Evolutionary conservation across 2,329 filamentous ascomycete species (phyloP).

Genomic region (Ophiostoma sp.): DNA sequence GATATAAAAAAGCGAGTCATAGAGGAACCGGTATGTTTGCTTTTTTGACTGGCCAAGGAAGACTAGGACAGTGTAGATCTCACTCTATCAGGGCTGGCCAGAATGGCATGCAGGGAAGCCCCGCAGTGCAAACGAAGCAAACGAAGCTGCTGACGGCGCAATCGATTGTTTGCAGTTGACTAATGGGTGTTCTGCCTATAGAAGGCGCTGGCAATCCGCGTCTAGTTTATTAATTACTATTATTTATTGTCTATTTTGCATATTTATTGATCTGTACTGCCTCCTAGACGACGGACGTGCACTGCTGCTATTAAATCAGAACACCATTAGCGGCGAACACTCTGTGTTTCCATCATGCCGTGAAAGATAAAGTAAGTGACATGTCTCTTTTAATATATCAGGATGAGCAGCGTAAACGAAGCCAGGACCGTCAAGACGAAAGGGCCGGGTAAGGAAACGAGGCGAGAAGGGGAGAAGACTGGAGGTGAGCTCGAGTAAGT

Average conservation of each 20-base stretch:
- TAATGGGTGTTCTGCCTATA: background rate
- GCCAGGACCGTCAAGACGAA: background rate
- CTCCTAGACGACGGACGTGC: background rate
- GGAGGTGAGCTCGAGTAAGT: too few species aligned
- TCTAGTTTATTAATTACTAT: background rate
- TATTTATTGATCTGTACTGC: background rate
- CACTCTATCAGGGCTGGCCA: background rate
- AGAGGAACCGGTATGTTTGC: too few species aligned
- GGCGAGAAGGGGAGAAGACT: background rate
- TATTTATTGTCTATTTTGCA: background rate
- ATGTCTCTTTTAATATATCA: constrained; percentile 9
- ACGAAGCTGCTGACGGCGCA: background rate
- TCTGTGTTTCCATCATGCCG: constrained; percentile 1
- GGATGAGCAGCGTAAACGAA: background rate
- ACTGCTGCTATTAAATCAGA: background rate
- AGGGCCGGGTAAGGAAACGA: background rate
- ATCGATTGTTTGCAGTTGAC: background rate
- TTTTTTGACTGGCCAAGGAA: background rate
- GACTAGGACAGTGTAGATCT: background rate
- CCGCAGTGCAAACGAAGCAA: background rate
- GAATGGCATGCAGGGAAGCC: background rate
- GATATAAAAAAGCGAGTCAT: too few species aligned
- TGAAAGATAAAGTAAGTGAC: constrained; percentile 16
- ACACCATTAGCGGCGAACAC: background rate
- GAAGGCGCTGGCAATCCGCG: background rate